Conservation (phyloP, 1,284 basidiomycete genomes). For the Austroboletus novae-zelandiae region DNA sequence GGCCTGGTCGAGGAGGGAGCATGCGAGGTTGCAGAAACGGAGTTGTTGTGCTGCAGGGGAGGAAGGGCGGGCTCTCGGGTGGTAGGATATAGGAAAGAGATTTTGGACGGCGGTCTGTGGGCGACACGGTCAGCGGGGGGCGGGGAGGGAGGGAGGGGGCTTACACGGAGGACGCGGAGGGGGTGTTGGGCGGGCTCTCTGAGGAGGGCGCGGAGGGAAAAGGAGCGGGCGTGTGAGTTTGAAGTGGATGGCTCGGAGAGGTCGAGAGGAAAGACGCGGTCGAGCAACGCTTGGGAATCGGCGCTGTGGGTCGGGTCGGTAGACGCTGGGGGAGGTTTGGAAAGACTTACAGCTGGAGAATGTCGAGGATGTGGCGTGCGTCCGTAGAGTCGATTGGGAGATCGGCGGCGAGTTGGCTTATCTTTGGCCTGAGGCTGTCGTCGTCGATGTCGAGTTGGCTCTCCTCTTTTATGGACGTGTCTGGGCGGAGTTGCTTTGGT, state of each 20-base stretch:
- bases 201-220: constrained; percentile 65
- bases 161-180: constrained; percentile 50
- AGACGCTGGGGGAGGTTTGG: background rate
- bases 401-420: constrained; percentile 43
- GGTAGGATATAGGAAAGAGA: constrained; percentile 64
- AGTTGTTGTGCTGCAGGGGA: constrained; percentile 64
- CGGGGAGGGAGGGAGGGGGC: constrained; percentile 19
- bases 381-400: constrained; percentile 46
- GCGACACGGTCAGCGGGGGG: constrained; percentile 10
- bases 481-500: constrained; percentile 44
- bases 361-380: constrained; percentile 65
- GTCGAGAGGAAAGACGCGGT: constrained; percentile 67
- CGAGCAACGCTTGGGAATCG: constrained; percentile 73
- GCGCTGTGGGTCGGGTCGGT: constrained; percentile 41
- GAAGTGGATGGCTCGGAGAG: constrained; percentile 37
- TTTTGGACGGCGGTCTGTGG: constrained; percentile 59
- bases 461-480: constrained; percentile 33
- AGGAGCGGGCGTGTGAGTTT: constrained; percentile 35
- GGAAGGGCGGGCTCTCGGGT: constrained; percentile 59
- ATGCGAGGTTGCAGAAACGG: constrained; percentile 69
- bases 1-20: constrained; percentile 67
- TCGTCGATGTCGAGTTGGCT: constrained; percentile 33
- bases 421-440: constrained; percentile 21
- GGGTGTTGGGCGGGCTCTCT: constrained; percentile 51
- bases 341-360: constrained; percentile 65